Base-by-base conservation (phyloP, 352 stramenopile genomes). In the Phytopythium vexans region DNA sequence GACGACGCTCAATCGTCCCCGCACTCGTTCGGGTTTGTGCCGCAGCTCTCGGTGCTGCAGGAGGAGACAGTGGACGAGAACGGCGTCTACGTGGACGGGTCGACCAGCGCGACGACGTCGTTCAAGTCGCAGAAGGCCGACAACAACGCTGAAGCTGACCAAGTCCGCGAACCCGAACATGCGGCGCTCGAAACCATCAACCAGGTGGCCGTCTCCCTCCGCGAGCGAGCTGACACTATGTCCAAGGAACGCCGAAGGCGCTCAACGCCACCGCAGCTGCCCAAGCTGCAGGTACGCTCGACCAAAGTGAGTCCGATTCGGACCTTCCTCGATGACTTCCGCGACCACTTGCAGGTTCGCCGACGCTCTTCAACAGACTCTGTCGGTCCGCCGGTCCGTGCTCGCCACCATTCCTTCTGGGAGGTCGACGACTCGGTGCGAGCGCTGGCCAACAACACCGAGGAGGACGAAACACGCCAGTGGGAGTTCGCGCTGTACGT, bases 401-500 rank as follows among this genome's bases (percentile, higher is more conserved):
- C 21, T 2, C 21, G 21, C 21, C 21, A 27, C 21, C 21, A 27
- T 27, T 27, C 21, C 21, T 27, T 27, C 21, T 27, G 21, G 21
- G 21, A 27, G 21, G 21, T 27, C 21, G 21, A 65, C 38, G 47
- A 48, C 39, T 57, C 61, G 15, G 37, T 41, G 6, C 46, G 49
- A 8, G 12, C 27, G 31, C 15, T 12, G 8, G n/a, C 38, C 4
- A 11, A 16, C 0, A 41, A 48, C 1, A n/a, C 38, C 6, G 45
- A 64, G 6, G 38, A 67, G 27, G 59, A 57, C 12, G 64, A 70
- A 37, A 59, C 69, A 49, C 58, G 62, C 1, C 70, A 81, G 37
- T 88, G 77, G 77, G 68, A 82, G 27, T 53, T 81, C 5, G 73
- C 73, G 40, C 49, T 88, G 12, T 84, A 74, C 41, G 52, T 79